Evolutionary conservation across 192 early-diverging fungal species (phyloP), one percentile per base, ranked within the genome.

Genomic region (Mortierella hygrophila): DNA sequence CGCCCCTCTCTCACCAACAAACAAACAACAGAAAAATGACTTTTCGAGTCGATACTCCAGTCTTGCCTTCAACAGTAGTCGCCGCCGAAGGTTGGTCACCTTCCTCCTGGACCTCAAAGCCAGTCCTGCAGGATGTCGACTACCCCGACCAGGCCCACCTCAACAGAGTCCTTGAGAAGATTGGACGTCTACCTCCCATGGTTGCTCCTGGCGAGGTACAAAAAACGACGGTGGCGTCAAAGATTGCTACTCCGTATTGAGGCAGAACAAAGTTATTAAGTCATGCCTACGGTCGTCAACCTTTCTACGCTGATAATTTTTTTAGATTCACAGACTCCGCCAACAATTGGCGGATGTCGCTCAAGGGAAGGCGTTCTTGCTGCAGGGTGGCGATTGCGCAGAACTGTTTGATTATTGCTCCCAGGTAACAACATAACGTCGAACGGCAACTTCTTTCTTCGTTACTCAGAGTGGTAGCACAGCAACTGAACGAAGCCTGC

Each of bases 301-400:
- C 16, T 15, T 11, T 54, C 32, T 38, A 11, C 54, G 6, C 46
- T 60, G n/a, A 26, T 42, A 7, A 40, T 55, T 16, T 29, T 70
- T 29, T 40, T 77, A 97, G 94, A 94, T 99, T 79, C 92, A 94
- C 68, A 91, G 92, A 9, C 91, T 99, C 77, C 90, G 95, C 77
- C 82, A 89, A 32, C 96, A 98, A 85, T 93, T 99, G 35, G 90
- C 90, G 16, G 94, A 98, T 88, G 97, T 96, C 18, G 97, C 97
- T 26, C 94, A 95, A 75, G 95, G 95, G 78, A 95, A 97, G 70
- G 93, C 97, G 16, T 98, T 99, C 77, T 89, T 99, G 77, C 91
- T 99, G 54, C 98, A 99, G 89, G 98, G 98, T 70, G 98, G 98
- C 70, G 98, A 98, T 88, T 99, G 98, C 89, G 98, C 98, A 54